These are phyloP conservation scores for Kingdonia uniflora DNA, from an alignment of 164 flowering plant genomes.

Conservation along the genomic window DNA sequence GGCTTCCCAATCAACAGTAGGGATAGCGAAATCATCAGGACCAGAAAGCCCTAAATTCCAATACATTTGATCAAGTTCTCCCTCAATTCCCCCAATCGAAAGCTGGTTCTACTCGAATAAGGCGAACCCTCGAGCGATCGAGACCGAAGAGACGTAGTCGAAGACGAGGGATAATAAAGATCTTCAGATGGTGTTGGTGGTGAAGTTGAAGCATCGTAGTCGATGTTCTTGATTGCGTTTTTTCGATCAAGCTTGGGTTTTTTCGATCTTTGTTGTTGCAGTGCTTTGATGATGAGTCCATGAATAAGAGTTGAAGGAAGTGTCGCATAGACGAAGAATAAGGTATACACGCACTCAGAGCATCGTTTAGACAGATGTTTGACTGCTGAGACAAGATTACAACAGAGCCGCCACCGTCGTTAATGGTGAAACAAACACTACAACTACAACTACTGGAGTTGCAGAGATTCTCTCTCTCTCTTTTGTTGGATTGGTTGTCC, in stretches of 20 bases:
- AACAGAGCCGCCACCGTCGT: no score
- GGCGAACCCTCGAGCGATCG: conserved; percentile 42
- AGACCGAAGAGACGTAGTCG: conserved; percentile 18
- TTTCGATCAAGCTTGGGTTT: conserved; percentile 66
- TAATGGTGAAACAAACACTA: no score
- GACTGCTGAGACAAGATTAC: no score
- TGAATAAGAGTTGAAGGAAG: no score
- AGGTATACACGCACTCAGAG: no score
- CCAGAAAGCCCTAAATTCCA: conserved; percentile 61
- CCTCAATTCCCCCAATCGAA: conserved; percentile 57
- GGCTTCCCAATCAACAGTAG: conserved; percentile 56
- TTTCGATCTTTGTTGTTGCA: conserved; percentile 13
- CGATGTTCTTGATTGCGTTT: conserved; percentile 55
- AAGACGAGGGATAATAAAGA: conserved; percentile 4
- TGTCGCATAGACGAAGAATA: no score
- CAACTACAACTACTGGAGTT: no score
- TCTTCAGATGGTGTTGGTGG: conserved; percentile 18
- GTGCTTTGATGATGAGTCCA: no score
- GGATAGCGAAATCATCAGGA: conserved; percentile 73
- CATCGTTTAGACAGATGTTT: no score
- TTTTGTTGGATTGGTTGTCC: no score
- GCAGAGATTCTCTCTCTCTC: no score
- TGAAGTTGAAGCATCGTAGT: conserved; percentile 36
- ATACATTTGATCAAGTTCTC: conserved; percentile 47
- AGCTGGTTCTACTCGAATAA: conserved; percentile 32